Conservation (phyloP, 768 basidiomycete genomes). For the Collybiopsis confluens region DNA sequence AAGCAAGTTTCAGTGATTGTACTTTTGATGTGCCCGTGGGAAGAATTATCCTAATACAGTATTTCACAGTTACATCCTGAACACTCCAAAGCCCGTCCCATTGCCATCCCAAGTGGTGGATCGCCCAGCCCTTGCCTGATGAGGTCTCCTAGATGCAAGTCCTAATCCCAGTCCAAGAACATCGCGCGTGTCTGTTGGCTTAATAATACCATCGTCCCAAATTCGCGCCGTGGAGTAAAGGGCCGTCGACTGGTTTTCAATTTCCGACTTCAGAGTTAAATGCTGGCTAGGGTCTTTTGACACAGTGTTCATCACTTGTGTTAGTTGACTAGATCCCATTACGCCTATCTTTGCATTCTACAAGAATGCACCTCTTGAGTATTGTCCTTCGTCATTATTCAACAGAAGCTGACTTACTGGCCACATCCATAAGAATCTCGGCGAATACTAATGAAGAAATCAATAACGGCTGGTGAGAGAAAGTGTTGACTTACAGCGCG, state of each 20-base stretch:
- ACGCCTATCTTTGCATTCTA: conserved; percentile 92
- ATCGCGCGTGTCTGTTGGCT: conserved; percentile 83
- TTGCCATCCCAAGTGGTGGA: conserved; percentile 66
- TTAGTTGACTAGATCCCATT: conserved; percentile 92
- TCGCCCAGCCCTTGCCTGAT: conserved; percentile 9
- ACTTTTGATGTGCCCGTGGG: too few relatives aligned
- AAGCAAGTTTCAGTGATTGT: too few relatives aligned
- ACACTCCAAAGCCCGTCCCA: conserved; percentile 78
- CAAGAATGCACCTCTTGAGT: background rate
- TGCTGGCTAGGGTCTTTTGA: conserved; percentile 73
- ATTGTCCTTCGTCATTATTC: background rate
- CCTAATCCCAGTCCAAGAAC: conserved; percentile 85
- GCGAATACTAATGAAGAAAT: conserved; percentile 65
- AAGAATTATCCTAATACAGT: background rate
- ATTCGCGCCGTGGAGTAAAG: conserved; percentile 87
- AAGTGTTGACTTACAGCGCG: conserved; percentile 64
- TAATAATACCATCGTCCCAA: conserved; percentile 93
- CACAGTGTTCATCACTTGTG: conserved; percentile 79
- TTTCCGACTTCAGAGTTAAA: conserved; percentile 67
- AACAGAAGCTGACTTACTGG: conserved; percentile 51
- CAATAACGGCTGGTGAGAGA: background rate
- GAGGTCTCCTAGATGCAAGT: conserved; percentile 50
- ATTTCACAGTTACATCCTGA: conserved; percentile 71
- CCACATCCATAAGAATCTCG: conserved; percentile 98
- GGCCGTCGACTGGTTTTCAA: conserved; percentile 85